Evolutionary conservation across 2,329 filamentous ascomycete genomes (phyloP).

Genomic region (Aspergillus quadricinctus): DNA sequence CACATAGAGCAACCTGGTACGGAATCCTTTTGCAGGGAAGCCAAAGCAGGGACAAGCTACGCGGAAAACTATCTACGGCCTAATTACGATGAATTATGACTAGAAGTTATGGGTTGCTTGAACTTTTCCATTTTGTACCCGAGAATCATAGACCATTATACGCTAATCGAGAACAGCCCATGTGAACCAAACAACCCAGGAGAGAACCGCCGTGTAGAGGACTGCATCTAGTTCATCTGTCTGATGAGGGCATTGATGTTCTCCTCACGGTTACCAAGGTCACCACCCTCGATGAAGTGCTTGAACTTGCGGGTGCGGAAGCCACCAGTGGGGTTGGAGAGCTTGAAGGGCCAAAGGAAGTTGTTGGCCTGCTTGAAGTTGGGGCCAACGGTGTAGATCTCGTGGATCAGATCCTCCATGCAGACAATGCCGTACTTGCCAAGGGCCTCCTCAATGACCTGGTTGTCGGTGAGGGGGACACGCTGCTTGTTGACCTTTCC

Average conservation of each 20-base stretch:
- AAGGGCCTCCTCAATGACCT: conserved; percentile 93
- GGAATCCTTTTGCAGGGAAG: background rate
- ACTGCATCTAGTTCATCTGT: conserved; percentile 83
- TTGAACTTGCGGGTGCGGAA: conserved; percentile 98
- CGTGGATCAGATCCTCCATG: conserved; percentile 98
- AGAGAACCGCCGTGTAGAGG: conserved; percentile 15
- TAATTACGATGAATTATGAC: background rate
- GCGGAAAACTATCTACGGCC: no score
- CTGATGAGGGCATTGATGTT: conserved; percentile 94
- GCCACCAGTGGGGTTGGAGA: conserved; percentile 94
- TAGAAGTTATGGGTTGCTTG: conserved; percentile 24
- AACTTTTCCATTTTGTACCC: conserved; percentile 28
- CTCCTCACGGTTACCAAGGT: conserved; percentile 97
- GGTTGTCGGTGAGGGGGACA: conserved; percentile 92
- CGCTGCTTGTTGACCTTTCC: conserved; percentile 99
- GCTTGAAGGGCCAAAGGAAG: conserved; percentile 99
- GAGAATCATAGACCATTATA: conserved; percentile 32
- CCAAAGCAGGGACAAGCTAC: background rate
- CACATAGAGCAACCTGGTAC: background rate
- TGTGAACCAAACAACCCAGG: conserved; percentile 32
- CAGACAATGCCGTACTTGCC: conserved; percentile 99
- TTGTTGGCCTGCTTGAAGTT: conserved; percentile 99
- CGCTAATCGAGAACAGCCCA: conserved; percentile 29
- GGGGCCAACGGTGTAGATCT: conserved; percentile 97
- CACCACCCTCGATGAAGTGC: conserved; percentile 98